These are phyloP conservation scores for Hirsutella thompsonii DNA, from an alignment of 2,329 filamentous ascomycete genomes.

Conservation along the genomic window DNA sequence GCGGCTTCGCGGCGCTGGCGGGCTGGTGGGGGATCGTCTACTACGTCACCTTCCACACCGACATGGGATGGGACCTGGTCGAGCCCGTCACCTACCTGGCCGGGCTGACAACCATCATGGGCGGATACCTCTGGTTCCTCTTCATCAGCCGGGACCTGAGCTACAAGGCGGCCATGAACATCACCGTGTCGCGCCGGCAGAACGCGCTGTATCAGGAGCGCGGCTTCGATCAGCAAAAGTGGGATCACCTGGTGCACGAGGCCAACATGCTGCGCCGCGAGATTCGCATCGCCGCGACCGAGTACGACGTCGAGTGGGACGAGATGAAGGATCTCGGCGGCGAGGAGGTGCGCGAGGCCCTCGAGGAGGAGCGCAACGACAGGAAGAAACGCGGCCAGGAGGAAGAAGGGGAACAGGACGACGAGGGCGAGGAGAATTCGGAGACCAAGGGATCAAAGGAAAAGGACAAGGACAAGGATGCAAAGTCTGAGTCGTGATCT, in stretches of 20 bases:
- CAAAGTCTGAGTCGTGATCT: not conserved
- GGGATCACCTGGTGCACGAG: slow-evolving; percentile 70
- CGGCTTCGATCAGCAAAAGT: slow-evolving; percentile 63
- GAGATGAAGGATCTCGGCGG: slow-evolving; percentile 60
- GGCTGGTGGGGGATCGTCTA: slow-evolving; percentile 79
- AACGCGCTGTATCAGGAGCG: slow-evolving; percentile 60
- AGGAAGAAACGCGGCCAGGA: slow-evolving; percentile 20
- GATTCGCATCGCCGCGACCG: slow-evolving; percentile 66
- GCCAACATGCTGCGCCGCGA: slow-evolving; percentile 66
- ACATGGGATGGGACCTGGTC: slow-evolving; percentile 81
- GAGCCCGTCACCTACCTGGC: slow-evolving; percentile 85
- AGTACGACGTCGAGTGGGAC: slow-evolving; percentile 88
- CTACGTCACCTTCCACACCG: slow-evolving; percentile 55
- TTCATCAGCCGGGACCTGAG: slow-evolving; percentile 84
- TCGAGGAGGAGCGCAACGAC: slow-evolving; percentile 37
- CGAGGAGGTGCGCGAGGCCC: slow-evolving; percentile 46
- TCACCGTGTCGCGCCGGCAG: slow-evolving; percentile 72
- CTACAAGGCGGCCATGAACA: slow-evolving; percentile 76
- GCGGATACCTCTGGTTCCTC: slow-evolving; percentile 85
- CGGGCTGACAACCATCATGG: slow-evolving; percentile 74
- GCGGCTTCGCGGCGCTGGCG: slow-evolving; percentile 60
- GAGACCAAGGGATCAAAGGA: slow-evolving; percentile 5
- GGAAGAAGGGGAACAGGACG: slow-evolving; percentile 21
- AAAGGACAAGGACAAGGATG: slow-evolving; percentile 2
- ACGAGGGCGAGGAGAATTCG: slow-evolving; percentile 18